phyloP scores from a whole-genome alignment of 1,139 yeast species.

The Sugiyamaella japonica region DNA sequence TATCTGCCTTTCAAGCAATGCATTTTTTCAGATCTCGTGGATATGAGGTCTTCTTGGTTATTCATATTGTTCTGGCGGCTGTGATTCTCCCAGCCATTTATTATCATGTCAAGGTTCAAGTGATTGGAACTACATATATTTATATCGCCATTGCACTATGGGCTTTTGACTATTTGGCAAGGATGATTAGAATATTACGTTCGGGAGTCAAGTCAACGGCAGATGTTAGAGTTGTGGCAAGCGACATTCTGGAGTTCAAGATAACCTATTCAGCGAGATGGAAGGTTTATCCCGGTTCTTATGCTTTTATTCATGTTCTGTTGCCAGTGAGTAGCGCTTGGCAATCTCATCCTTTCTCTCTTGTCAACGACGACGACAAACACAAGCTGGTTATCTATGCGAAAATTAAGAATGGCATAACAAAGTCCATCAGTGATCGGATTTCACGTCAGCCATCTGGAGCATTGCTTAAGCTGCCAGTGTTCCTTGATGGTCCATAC shows the following conservation, averaged over 20 bases:
- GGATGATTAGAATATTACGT: conserved; percentile 41
- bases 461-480: conserved; percentile 15
- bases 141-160: conserved; percentile 44
- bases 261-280: conserved; percentile 40
- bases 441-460: conserved; percentile 23
- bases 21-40: conserved; percentile 52
- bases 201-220: conserved; percentile 48
- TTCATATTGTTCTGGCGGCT: conserved; percentile 60
- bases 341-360: conserved; percentile 73
- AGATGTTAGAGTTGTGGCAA: conserved; percentile 36
- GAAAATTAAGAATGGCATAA: conserved; percentile 35
- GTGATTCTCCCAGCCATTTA: conserved; percentile 61
- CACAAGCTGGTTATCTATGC: conserved; percentile 36
- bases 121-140: conserved; percentile 41
- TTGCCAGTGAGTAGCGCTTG: conserved; percentile 40
- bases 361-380: conserved; percentile 38
- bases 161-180: conserved; percentile 43
- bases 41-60: conserved; percentile 63
- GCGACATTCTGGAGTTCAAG: conserved; percentile 34
- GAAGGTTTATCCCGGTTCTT: conserved; percentile 56
- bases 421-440: conserved; percentile 30
- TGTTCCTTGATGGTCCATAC: conserved; percentile 57
- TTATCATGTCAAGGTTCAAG: conserved; percentile 47
- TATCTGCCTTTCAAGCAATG: conserved; percentile 51
- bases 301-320: conserved; percentile 57